Evolutionary conservation across 1,284 basidiomycete species (phyloP).

Genomic region (Pseudozyma sp.): DNA sequence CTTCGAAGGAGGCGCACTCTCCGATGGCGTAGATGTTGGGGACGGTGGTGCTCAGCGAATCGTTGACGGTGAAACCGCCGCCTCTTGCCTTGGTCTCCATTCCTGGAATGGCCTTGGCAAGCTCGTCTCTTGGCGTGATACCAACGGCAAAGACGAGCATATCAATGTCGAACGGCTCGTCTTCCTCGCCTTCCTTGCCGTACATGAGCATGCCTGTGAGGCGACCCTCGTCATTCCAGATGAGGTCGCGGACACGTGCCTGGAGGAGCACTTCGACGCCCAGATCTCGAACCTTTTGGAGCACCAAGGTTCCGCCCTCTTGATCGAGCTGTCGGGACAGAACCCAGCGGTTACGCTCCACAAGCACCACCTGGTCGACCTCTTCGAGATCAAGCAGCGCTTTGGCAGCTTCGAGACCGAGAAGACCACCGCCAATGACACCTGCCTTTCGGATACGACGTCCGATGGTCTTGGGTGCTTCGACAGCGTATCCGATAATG

Average conservation of each 20-base stretch:
- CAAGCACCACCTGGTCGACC: conserved; percentile 72
- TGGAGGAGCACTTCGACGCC: conserved; percentile 76
- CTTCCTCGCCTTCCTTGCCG: conserved; percentile 62
- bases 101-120: conserved; percentile 70
- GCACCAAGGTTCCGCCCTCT: conserved; percentile 78
- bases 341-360: conserved; percentile 76
- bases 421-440: conserved; percentile 79
- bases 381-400: conserved; percentile 76
- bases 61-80: conserved; percentile 76
- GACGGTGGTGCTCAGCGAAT: conserved; percentile 74
- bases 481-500: conserved; percentile 54
- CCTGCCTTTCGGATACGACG: conserved; percentile 69
- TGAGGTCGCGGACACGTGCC: conserved; percentile 71
- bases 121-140: conserved; percentile 78
- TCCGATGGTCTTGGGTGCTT: conserved; percentile 41
- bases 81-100: conserved; percentile 72
- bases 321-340: conserved; percentile 79
- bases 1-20: conserved; percentile 79
- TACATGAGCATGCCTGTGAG: conserved; percentile 61
- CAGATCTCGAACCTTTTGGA: conserved; percentile 76
- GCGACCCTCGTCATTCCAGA: conserved; percentile 43
- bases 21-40: conserved; percentile 79
- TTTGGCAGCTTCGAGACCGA: conserved; percentile 81
- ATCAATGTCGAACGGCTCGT: conserved; percentile 66
- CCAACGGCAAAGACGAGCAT: conserved; percentile 67